phyloP scores from a whole-genome alignment of 2,329 filamentous ascomycete genomes.

The Chalaropsis thielavioides region DNA sequence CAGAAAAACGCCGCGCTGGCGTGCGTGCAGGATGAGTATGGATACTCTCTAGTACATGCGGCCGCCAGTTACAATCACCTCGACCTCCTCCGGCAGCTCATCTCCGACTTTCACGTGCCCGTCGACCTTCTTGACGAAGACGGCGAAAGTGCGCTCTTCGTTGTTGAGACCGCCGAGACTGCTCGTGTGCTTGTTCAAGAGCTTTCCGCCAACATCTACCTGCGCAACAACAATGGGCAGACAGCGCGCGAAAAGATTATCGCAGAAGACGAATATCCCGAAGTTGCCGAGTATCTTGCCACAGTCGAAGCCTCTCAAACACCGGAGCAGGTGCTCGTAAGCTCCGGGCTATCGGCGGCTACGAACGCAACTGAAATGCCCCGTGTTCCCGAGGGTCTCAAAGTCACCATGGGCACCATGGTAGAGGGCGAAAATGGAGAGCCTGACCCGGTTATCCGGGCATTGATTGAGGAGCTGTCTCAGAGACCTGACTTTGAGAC shows the following conservation, averaged over 20 bases:
- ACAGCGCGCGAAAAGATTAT: conserved; percentile 71
- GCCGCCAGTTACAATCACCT: conserved; percentile 84
- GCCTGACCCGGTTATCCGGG: conserved; percentile 68
- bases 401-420: conserved; percentile 65
- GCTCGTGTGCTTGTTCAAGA: conserved; percentile 73
- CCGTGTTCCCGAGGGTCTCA: conserved; percentile 51
- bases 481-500: conserved; percentile 70
- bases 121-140: conserved; percentile 81
- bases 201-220: conserved; percentile 51
- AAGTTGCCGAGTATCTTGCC: conserved; percentile 57
- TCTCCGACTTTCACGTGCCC: conserved; percentile 62
- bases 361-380: conserved; percentile 19
- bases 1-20: conserved; percentile 62
- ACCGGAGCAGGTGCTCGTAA: conserved; percentile 18
- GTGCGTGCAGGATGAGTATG: conserved; percentile 69
- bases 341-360: not conserved
- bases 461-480: conserved; percentile 79
- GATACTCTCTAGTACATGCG: conserved; percentile 88
- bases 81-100: conserved; percentile 59
- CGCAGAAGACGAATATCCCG: conserved; percentile 62
- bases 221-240: conserved; percentile 58
- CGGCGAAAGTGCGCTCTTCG: conserved; percentile 85
- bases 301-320: conserved; percentile 23
- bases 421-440: conserved; percentile 38
- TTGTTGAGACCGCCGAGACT: conserved; percentile 67